Conservation (phyloP, 164 flowering plant species). For the Tetrastigma voinierianum region DNA sequence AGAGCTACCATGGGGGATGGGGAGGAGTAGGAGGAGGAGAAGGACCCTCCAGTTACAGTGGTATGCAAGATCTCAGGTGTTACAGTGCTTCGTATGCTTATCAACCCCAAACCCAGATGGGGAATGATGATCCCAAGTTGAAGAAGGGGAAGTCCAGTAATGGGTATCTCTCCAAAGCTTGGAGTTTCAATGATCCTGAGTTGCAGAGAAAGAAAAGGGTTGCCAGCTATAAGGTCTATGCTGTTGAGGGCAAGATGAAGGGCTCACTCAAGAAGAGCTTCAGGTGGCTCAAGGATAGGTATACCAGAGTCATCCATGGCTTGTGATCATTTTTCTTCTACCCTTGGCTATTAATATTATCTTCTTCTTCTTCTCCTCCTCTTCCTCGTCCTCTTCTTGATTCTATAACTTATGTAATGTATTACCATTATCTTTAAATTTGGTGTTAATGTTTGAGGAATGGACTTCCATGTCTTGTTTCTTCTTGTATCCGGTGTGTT, state of each 20-base stretch:
- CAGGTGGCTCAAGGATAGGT: slow-evolving; percentile 42
- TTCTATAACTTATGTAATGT: not conserved
- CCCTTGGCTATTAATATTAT: not conserved
- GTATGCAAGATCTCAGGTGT: slow-evolving; percentile 40
- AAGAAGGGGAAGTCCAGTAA: slow-evolving; percentile 34
- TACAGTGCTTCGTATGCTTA: slow-evolving; percentile 39
- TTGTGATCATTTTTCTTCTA: slow-evolving; percentile 8
- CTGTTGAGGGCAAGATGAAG: slow-evolving; percentile 49
- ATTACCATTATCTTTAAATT: not conserved
- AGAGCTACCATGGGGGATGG: slow-evolving; percentile 10
- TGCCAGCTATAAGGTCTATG: slow-evolving; percentile 45
- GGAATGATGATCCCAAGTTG: slow-evolving; percentile 22
- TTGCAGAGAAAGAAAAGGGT: slow-evolving; percentile 53
- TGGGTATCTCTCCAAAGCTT: slow-evolving; percentile 28
- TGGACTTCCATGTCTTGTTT: not conserved
- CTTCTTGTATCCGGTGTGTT: not conserved
- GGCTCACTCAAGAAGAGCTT: slow-evolving; percentile 45
- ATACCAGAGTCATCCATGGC: slow-evolving; percentile 23
- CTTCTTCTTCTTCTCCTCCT: too few relatives aligned
- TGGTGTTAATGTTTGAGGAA: not conserved
- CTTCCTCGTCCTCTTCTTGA: not conserved
- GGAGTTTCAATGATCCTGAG: slow-evolving; percentile 52
- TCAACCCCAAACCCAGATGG: slow-evolving; percentile 15
- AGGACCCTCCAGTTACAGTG: slow-evolving; percentile 6
- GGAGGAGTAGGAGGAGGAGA: not conserved